Conservation (phyloP, 345 rosid genomes). For the Hypericum perforatum region DNA sequence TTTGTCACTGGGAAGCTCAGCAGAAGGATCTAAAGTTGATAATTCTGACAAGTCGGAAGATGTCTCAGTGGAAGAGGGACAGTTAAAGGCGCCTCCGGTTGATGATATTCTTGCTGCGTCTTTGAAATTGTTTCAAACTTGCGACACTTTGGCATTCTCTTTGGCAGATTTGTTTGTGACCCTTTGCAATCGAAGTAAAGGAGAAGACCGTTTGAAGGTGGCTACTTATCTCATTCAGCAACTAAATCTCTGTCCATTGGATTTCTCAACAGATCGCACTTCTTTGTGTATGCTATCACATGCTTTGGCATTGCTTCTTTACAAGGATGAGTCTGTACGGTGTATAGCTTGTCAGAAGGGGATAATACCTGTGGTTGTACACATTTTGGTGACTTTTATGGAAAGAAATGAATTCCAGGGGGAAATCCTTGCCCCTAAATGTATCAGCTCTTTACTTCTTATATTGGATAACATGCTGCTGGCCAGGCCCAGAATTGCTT, state of each 20-base stretch:
- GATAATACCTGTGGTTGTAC: constrained; percentile 48
- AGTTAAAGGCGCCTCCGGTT: constrained; percentile 60
- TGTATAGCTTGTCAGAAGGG: constrained; percentile 77
- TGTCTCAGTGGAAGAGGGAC: constrained; percentile 39
- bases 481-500: constrained; percentile 42
- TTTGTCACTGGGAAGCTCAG: constrained; percentile 79
- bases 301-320: constrained; percentile 68
- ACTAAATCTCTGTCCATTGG: constrained; percentile 63
- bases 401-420: constrained; percentile 36
- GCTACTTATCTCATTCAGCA: constrained; percentile 73
- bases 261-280: constrained; percentile 56
- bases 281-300: constrained; percentile 78
- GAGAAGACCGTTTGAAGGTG: constrained; percentile 76
- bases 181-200: constrained; percentile 79
- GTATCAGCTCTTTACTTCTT: constrained; percentile 74
- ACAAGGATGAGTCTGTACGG: constrained; percentile 65
- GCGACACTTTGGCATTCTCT: constrained; percentile 66
- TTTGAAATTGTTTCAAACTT: constrained; percentile 63
- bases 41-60: constrained; percentile 56
- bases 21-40: constrained; percentile 72
- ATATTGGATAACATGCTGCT: constrained; percentile 79
- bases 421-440: constrained; percentile 62
- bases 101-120: constrained; percentile 80
- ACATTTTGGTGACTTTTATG: constrained; percentile 57
- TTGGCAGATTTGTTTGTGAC: constrained; percentile 81